Conservation (phyloP, 2,329 filamentous ascomycete genomes). For the Chaetothyriales sp. region DNA sequence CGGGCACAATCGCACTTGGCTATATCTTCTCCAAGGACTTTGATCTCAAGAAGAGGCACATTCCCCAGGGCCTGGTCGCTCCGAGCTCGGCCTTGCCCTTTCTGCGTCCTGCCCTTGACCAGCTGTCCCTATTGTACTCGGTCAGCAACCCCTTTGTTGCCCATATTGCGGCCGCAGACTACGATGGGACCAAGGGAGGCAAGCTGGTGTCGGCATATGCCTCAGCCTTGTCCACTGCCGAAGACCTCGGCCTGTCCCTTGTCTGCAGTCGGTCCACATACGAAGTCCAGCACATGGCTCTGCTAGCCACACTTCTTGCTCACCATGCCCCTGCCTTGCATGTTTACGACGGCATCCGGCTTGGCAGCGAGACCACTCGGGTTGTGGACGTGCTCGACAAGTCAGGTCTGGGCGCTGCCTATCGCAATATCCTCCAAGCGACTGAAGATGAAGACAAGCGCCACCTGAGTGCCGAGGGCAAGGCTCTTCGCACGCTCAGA, state of each 20-base stretch:
- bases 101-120: conserved; percentile 71
- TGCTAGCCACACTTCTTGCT: conserved; percentile 72
- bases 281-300: conserved; percentile 86
- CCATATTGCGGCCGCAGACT: conserved; percentile 84
- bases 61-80: conserved; percentile 81
- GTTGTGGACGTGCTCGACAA: conserved; percentile 70
- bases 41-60: conserved; percentile 74
- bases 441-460: conserved; percentile 51
- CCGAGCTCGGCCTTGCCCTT: conserved; percentile 68
- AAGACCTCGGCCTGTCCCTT: conserved; percentile 78
- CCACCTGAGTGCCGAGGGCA: conserved; percentile 54
- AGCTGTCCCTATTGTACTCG: conserved; percentile 78
- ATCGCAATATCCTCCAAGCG: conserved; percentile 49
- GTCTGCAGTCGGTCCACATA: conserved; percentile 74
- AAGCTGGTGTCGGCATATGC: conserved; percentile 80
- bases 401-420: conserved; percentile 51
- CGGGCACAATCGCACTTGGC: conserved; percentile 78
- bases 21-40: conserved; percentile 98
- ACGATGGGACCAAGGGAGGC: conserved; percentile 46
- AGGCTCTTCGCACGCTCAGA: conserved; percentile 53
- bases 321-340: conserved; percentile 69
- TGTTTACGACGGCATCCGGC: conserved; percentile 72
- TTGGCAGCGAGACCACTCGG: conserved; percentile 66
- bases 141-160: conserved; percentile 86
- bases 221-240: conserved; percentile 61